Base-by-base conservation (phyloP, 2,329 filamentous ascomycete genomes). In the Zarea fungicola region DNA sequence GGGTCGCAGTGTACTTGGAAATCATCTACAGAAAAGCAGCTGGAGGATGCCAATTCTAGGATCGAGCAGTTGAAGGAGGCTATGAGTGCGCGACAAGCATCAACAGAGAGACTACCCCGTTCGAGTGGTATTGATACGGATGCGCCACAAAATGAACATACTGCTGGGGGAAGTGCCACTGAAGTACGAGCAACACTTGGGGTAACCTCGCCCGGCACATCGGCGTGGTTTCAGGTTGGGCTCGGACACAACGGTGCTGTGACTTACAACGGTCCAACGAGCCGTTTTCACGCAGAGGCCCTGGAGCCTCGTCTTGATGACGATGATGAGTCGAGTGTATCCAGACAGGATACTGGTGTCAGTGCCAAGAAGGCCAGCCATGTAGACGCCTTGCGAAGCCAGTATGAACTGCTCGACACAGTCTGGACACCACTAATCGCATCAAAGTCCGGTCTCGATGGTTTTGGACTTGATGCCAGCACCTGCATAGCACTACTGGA, bases 201-300 rank as follows among this genome's bases (percentile, higher is more conserved):
- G n/a, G n/a, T n/a, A n/a, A n/a, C n/a, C n/a, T n/a, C n/a, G n/a
- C n/a, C n/a, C n/a, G n/a, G n/a, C n/a, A n/a, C n/a, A n/a, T n/a
- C n/a, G n/a, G n/a, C n/a, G n/a, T n/a, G n/a, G n/a, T n/a, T n/a
- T n/a, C 55, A 58, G 14, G 53, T 54, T 13, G 56, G 56, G 18
- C 45, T 58, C 26, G 56, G 56, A 11, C 55, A 58, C 10, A 53
- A 58, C 25, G 56, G 56, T 2, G 37, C 47, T 25, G 49, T 58
- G 8, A 44, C 51, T n/a, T 58, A 58, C 44, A 55, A 58, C n/a
- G 56, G 56, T 5, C 56, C 56, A 2, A 58, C 56, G 4, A 58
- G 56, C 16, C 55, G 56, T 7, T 58, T 58, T 10, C 56, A 58
- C 19, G 56, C 55, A 6, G 53, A 51, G 1, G 26, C 51, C 18